A percentile compares a stretch with the other conserved stretches of the same genome.
Conservation (phyloP, 2,329 filamentous ascomycete genomes). For the Colletotrichum sp. region DNA sequence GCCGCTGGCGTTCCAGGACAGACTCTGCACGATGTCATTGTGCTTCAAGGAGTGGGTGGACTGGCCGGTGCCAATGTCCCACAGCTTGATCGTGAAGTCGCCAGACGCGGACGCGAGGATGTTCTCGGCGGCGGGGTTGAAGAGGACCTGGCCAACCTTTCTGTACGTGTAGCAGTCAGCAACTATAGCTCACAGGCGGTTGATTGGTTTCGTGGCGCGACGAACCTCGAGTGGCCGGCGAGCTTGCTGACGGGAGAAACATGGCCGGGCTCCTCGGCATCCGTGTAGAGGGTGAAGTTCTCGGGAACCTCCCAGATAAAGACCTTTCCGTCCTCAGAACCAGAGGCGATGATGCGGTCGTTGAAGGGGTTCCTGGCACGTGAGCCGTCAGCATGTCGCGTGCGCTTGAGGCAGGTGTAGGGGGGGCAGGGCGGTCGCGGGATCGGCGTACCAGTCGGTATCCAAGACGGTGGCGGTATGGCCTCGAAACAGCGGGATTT, state of each 20-base stretch:
- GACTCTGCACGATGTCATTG: conserved; percentile 89
- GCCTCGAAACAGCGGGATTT: conserved; percentile 92
- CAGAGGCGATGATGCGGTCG: conserved; percentile 89
- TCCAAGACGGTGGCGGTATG: conserved; percentile 96
- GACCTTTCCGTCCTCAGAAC: conserved; percentile 95
- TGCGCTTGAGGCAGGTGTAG: neutral
- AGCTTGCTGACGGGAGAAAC: conserved; percentile 83
- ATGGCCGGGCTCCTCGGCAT: conserved; percentile 83
- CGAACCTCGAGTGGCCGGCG: conserved; percentile 82
- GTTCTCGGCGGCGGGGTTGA: conserved; percentile 96
- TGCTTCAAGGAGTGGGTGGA: conserved; percentile 80
- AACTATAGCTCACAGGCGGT: neutral
- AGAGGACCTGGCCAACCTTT: conserved; percentile 97
- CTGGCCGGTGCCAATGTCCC: conserved; percentile 86
- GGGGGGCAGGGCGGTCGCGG: conserved; percentile 22
- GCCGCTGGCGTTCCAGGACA: conserved; percentile 94
- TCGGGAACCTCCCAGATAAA: conserved; percentile 96
- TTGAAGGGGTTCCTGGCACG: conserved; percentile 87
- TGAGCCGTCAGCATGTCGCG: conserved; percentile 30
- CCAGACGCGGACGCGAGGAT: conserved; percentile 94
- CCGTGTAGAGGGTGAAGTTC: conserved; percentile 82
- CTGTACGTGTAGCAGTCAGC: conserved; percentile 47
- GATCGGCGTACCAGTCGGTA: conserved; percentile 82
- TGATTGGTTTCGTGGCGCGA: conserved; percentile 25
- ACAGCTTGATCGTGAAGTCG: conserved; percentile 93